Conservation (phyloP, 129 eudicot species). For the Flaveria sonorensis region DNA sequence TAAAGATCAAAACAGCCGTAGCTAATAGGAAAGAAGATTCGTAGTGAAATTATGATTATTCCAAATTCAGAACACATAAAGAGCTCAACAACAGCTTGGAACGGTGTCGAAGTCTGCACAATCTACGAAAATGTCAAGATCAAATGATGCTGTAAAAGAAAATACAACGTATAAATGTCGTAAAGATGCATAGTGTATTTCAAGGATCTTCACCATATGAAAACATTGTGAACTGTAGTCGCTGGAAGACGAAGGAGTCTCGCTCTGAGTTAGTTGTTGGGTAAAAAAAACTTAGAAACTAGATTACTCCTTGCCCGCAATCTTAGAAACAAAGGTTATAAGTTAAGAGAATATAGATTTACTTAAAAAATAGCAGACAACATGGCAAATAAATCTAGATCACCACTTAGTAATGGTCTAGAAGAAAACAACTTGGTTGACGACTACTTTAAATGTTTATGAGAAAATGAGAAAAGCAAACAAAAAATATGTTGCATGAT, state of each 20-base stretch:
- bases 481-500: slow-evolving; percentile 4
- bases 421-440: slow-evolving; percentile 5
- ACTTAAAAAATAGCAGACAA: not conserved
- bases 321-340: not conserved
- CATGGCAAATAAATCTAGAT: not conserved
- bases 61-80: slow-evolving; percentile 4
- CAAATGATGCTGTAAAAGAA: slow-evolving; percentile 7
- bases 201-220: not conserved
- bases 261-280: slow-evolving; percentile 1
- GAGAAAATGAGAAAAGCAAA: not conserved
- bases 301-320: slow-evolving; percentile 1
- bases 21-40: not conserved
- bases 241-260: not conserved
- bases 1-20: not conserved
- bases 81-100: slow-evolving; percentile 10
- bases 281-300: not conserved
- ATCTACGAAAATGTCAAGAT: slow-evolving; percentile 18
- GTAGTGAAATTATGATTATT: slow-evolving; percentile 23
- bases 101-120: slow-evolving; percentile 8
- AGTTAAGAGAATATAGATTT: not conserved
- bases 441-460: slow-evolving; percentile 1
- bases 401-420: slow-evolving; percentile 11
- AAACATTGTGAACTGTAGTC: slow-evolving; percentile 7
- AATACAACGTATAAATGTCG: slow-evolving; percentile 6
- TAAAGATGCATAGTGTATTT: not conserved